Evolutionary conservation across 1,284 basidiomycete species (phyloP).

Genomic region (Tylopilus orsonianus): DNA sequence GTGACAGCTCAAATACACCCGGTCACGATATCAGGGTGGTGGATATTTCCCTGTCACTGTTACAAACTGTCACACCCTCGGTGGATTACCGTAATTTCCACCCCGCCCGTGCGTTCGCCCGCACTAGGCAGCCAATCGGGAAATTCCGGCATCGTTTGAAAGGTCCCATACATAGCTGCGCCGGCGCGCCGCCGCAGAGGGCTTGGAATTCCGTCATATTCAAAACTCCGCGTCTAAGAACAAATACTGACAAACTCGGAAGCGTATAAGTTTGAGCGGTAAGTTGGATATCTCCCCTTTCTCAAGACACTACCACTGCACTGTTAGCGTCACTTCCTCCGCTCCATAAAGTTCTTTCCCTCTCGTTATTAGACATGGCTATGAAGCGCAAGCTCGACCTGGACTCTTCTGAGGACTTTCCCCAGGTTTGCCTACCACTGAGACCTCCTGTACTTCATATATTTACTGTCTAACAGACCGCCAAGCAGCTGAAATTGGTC

Average conservation of each 20-base stretch:
- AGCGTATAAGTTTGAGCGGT: constrained; percentile 35
- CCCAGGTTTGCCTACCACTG: constrained; percentile 38
- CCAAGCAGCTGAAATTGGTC: constrained; percentile 70
- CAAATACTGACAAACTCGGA: constrained; percentile 31
- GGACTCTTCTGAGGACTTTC: constrained; percentile 53
- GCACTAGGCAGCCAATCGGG: constrained; percentile 30
- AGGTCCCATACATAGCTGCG: constrained; percentile 5
- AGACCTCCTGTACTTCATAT: constrained; percentile 21
- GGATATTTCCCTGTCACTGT: constrained; percentile 17
- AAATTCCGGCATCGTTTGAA: constrained; percentile 14
- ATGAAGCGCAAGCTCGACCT: constrained; percentile 72
- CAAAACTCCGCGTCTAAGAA: constrained; percentile 23
- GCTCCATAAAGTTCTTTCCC: constrained; percentile 19
- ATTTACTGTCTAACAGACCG: constrained; percentile 39
- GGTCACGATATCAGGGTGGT: constrained; percentile 18
- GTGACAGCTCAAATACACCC: constrained; percentile 17
- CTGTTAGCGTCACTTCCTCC: constrained; percentile 18
- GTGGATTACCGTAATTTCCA: constrained; percentile 12
- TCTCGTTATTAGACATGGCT: constrained; percentile 47
- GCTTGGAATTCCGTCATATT: constrained; percentile 19
- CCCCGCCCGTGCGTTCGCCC: constrained; percentile 5
- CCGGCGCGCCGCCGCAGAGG: constrained; percentile 18
- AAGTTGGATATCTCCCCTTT: constrained; percentile 22
- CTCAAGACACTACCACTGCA: constrained; percentile 25
- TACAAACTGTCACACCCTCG: constrained; percentile 9